These are phyloP conservation scores for Parathielavia hyrcaniae DNA, from an alignment of 495 filamentous ascomycete species.

Conservation along the genomic window DNA sequence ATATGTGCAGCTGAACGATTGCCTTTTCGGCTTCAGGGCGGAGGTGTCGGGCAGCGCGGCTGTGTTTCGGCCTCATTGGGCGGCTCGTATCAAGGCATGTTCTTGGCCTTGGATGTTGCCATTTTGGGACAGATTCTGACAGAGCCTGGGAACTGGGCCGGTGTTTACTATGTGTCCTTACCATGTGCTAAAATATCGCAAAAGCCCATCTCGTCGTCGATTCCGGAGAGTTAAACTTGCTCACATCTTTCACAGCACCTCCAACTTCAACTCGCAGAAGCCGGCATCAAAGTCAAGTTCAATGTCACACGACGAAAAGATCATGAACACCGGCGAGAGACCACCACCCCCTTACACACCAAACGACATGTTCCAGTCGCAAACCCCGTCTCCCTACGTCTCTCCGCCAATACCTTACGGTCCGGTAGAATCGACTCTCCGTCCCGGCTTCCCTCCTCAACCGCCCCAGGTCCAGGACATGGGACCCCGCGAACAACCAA, in stretches of 20 bases:
- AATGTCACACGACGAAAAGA: not conserved
- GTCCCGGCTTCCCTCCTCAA: not conserved
- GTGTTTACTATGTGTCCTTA: too few relatives aligned
- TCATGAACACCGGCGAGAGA: not conserved
- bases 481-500: not conserved
- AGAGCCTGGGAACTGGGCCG: too few relatives aligned
- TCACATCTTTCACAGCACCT: too few relatives aligned
- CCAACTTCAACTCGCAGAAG: too few relatives aligned
- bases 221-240: too few relatives aligned
- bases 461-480: not conserved
- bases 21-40: too few relatives aligned
- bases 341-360: constrained; percentile 3
- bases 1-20: too few relatives aligned
- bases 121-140: not conserved
- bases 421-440: not conserved
- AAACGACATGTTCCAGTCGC: not conserved
- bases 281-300: too few relatives aligned
- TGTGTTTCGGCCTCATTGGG: not conserved
- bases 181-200: too few relatives aligned
- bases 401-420: not conserved
- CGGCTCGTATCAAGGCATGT: not conserved
- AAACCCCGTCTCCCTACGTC: not conserved
- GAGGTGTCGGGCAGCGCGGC: not conserved
- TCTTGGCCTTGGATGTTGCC: constrained; percentile 10
- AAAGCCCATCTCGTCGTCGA: too few relatives aligned